Evolutionary conservation across 2,329 filamentous ascomycete genomes (phyloP), one percentile per base, ranked within the genome.

Genomic region (Plenodomus tracheiphilus): DNA sequence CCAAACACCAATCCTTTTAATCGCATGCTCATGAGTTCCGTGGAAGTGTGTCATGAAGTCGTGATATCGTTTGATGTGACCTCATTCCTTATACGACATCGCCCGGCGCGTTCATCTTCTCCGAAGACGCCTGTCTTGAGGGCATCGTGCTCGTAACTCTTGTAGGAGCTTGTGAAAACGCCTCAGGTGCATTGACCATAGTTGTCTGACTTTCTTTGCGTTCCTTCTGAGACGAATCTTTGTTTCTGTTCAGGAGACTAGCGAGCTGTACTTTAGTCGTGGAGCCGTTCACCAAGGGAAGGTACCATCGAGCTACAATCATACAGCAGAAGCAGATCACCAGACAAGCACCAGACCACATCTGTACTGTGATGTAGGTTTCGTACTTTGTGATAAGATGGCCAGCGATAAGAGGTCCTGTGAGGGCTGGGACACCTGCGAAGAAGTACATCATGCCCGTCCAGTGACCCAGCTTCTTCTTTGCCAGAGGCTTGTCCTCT

Each of bases 401-500:
- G 9, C 78, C 78, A 16, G 75, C 74, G 47, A 80, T 74, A 48
- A 79, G 62, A 1, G 78, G 78, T 2, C 78, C 78, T 4, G 70
- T 66, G 9, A 81, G 68, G 2, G 76, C 71, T n/a, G 74, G 75
- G 1, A 75, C 58, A 1, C 76, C 76, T 8, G 77, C 72, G 38
- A 68, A 64, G 10, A 72, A 73, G 66, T 79, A 81, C 77, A 80
- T 79, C 77, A 80, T 79, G 36, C 78, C 78, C 2, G 72, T 75
- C 78, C 78, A 80, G 44, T 80, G 77, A 13, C 78, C 78, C 7
- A 80, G 73, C 46, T 74, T 75, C 42, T 71, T 47, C 59, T 71
- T 69, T 9, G 60, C 61, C 15, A 32, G 15, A 32, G 6, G 28
- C 11, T 44, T 52, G 7, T 58, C 62, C n/a, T 66, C 71, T 3